Evolutionary conservation across 345 rosid genomes (phyloP).

Genomic region (Salix udensis): DNA sequence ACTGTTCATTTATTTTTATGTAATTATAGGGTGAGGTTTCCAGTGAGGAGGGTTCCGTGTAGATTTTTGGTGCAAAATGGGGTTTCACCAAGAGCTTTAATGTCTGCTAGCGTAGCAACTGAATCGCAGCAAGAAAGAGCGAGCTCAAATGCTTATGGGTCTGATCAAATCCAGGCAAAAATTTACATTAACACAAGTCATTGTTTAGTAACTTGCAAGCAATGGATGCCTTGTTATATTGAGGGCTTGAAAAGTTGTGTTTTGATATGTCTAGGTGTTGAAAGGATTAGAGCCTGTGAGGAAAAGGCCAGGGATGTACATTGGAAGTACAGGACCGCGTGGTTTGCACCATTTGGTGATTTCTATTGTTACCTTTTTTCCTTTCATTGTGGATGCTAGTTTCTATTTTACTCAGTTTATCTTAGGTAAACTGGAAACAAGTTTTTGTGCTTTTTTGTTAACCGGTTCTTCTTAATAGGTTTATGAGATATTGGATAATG

Average conservation of each 20-base stretch:
- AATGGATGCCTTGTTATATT: background rate
- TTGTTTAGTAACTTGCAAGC: background rate
- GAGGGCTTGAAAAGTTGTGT: constrained; percentile 3
- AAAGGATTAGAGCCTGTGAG: constrained; percentile 98
- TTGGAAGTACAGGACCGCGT: constrained; percentile 96
- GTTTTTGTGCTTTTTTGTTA: background rate
- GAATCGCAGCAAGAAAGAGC: constrained; percentile 55
- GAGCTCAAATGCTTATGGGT: constrained; percentile 59
- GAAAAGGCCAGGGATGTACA: constrained; percentile 98
- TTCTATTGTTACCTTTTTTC: constrained; percentile 9
- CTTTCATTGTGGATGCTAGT: background rate
- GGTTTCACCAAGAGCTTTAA: constrained; percentile 47
- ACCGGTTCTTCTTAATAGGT: constrained; percentile 48
- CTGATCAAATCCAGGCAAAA: constrained; percentile 87
- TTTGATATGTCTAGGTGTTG: constrained; percentile 52
- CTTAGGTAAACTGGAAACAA: background rate
- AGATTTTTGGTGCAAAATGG: constrained; percentile 36
- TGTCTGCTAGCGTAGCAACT: constrained; percentile 54
- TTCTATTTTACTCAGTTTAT: constrained; percentile 7
- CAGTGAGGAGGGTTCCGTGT: constrained; percentile 26
- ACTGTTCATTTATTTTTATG: background rate
- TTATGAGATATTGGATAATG: constrained; percentile 95
- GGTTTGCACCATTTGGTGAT: constrained; percentile 97
- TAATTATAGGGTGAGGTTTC: constrained; percentile 48
- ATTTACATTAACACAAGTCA: background rate